phyloP scores from a whole-genome alignment of 208 protist genomes.

The Wallacemonas collosoma region DNA sequence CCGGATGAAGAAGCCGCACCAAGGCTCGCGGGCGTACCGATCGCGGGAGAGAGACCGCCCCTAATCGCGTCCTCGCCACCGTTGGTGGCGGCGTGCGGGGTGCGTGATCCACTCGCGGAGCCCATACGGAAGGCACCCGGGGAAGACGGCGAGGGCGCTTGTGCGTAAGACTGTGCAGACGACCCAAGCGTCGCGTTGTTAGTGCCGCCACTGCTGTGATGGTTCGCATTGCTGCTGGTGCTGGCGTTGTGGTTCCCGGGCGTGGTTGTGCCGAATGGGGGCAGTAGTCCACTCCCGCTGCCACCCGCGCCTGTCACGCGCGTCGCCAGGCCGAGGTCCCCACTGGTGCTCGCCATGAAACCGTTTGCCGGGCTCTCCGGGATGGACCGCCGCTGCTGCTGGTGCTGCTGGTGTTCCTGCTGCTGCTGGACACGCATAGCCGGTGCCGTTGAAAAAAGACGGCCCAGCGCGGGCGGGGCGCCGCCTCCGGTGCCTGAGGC shows the following conservation, averaged over 20 bases:
- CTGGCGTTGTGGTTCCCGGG: slow-evolving; percentile 14
- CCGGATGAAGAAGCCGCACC: not conserved
- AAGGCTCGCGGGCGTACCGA: slow-evolving; percentile 9
- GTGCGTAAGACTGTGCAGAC: no score
- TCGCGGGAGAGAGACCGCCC: slow-evolving; percentile 10
- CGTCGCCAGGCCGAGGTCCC: slow-evolving; percentile 10
- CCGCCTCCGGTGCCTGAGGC: not conserved
- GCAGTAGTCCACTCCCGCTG: not conserved
- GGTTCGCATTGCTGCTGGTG: not conserved
- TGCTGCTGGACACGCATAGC: slow-evolving; percentile 8
- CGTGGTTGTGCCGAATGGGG: slow-evolving; percentile 21
- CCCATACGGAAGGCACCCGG: slow-evolving; percentile 3
- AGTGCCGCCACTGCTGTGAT: slow-evolving; percentile 9
- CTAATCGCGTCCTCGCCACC: not conserved
- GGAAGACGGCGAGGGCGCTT: not conserved
- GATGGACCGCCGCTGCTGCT: slow-evolving; percentile 8
- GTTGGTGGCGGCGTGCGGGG: not conserved
- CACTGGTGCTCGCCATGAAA: not conserved
- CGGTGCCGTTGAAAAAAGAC: slow-evolving; percentile 8
- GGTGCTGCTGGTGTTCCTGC: slow-evolving; percentile 1
- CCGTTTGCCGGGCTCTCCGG: slow-evolving; percentile 7
- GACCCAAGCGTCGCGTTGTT: not conserved
- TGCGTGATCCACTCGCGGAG: slow-evolving; percentile 1
- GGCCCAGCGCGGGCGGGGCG: not conserved
- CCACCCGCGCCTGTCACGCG: not conserved